A percentile compares a stretch with the other conserved stretches of the same genome.
Evolutionary conservation across 345 rosid species (phyloP).

Genomic region (Camelina sativa): DNA sequence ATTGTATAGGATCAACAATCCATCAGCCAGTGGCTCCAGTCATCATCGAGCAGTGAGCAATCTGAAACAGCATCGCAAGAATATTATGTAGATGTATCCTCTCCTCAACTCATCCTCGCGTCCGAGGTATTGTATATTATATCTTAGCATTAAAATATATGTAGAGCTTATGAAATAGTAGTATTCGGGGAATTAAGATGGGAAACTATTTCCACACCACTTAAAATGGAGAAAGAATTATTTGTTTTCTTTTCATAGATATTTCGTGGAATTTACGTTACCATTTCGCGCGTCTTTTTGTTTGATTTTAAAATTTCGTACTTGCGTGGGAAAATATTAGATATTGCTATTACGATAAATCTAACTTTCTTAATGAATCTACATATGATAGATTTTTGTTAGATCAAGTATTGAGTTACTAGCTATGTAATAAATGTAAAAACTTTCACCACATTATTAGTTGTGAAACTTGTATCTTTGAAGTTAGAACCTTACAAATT

Average conservation of each 20-base stretch:
- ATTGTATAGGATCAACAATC: conserved; percentile 8
- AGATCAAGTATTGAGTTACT: not conserved
- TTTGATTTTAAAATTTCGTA: not conserved
- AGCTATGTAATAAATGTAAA: not conserved
- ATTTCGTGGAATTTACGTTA: not conserved
- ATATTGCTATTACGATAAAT: not conserved
- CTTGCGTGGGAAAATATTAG: not conserved
- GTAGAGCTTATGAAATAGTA: no score
- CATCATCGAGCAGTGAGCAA: not conserved
- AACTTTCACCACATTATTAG: not conserved
- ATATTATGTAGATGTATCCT: no score
- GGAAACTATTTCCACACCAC: no score
- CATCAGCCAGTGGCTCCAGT: conserved; percentile 1
- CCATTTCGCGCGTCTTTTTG: not conserved
- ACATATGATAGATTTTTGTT: not conserved
- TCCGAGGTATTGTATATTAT: no score
- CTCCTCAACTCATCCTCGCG: no score
- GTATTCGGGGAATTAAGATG: no score
- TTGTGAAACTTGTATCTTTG: not conserved
- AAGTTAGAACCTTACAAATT: not conserved
- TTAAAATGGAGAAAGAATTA: no score
- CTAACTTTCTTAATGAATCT: not conserved
- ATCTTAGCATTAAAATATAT: no score
- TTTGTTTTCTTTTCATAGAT: not conserved
- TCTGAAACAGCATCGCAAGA: not conserved